Conservation (phyloP, 1,139 yeast species). For the Saccharomyces uvarum region DNA sequence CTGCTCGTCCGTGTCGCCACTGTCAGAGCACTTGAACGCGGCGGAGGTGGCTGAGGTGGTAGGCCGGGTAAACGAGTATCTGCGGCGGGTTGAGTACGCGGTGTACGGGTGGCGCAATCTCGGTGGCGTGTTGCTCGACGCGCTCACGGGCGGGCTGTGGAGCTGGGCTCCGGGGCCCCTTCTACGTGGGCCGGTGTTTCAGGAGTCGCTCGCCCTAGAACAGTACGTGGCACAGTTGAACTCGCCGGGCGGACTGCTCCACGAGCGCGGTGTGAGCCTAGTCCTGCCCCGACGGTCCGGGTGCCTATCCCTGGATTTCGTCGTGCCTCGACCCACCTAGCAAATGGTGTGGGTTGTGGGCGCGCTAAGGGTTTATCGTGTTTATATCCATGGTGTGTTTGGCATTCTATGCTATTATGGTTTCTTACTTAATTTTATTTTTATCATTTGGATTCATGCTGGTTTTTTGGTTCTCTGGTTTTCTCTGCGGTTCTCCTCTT, state of each 20-base stretch:
- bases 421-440: background rate
- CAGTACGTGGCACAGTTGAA: constrained; percentile 41
- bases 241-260: constrained; percentile 19
- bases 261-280: constrained; percentile 34
- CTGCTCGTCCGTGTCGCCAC: constrained; percentile 46
- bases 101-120: constrained; percentile 36
- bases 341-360: background rate
- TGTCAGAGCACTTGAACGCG: constrained; percentile 37
- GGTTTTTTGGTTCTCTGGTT: background rate
- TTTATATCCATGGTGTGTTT: background rate
- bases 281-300: constrained; percentile 53
- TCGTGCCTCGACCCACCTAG: background rate
- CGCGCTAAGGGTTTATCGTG: background rate
- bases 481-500: constrained; percentile 1
- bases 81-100: constrained; percentile 36
- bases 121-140: constrained; percentile 39
- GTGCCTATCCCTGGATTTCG: constrained; percentile 53
- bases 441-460: background rate
- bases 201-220: constrained; percentile 35
- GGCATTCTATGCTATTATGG: background rate
- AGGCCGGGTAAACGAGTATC: constrained; percentile 37
- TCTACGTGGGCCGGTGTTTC: background rate
- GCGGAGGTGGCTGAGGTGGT: constrained; percentile 40
- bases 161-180: constrained; percentile 25
- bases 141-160: constrained; percentile 40